Percentiles rank a stretch among this genome's conserved stretches.
These are phyloP conservation scores for Verticillium klebahnii DNA, from an alignment of 2,329 filamentous ascomycete species.

Conservation along the genomic window DNA sequence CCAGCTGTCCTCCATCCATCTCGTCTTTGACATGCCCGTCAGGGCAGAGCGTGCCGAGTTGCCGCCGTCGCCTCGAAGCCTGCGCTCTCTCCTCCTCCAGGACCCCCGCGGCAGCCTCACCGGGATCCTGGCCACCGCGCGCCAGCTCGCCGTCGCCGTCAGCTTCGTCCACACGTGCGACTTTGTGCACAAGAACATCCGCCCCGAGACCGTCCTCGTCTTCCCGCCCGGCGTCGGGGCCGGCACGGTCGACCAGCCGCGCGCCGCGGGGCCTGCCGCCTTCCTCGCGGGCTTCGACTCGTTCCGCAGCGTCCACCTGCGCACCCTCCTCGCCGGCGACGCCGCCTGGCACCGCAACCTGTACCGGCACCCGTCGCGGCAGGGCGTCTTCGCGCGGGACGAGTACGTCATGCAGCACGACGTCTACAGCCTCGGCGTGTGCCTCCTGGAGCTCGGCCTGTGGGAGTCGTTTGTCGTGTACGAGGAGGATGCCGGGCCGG, in stretches of 20 bases:
- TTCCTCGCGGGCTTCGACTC: conserved; percentile 41
- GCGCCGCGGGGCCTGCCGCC: too few species aligned
- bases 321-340: conserved; percentile 31
- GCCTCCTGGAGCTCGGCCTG: conserved; percentile 46
- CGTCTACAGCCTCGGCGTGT: conserved; percentile 51
- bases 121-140: conserved; percentile 18
- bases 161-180: conserved; percentile 28
- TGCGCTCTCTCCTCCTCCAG: background rate
- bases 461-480: conserved; percentile 32
- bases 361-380: conserved; percentile 44
- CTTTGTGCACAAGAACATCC: conserved; percentile 43
- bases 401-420: conserved; percentile 48
- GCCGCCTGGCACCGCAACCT: conserved; percentile 34
- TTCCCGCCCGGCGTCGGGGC: conserved; percentile 12
- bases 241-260: background rate
- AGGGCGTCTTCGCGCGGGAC: conserved; percentile 32
- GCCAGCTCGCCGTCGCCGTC: conserved; percentile 25
- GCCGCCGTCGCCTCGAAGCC: background rate
- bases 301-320: conserved; percentile 27
- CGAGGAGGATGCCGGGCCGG: background rate
- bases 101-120: background rate
- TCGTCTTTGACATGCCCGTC: background rate
- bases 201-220: conserved; percentile 34
- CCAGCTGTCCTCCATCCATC: background rate
- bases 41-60: too few species aligned